These are phyloP conservation scores for Tremella fuciformis DNA, from an alignment of 768 basidiomycete species.

Conservation along the genomic window DNA sequence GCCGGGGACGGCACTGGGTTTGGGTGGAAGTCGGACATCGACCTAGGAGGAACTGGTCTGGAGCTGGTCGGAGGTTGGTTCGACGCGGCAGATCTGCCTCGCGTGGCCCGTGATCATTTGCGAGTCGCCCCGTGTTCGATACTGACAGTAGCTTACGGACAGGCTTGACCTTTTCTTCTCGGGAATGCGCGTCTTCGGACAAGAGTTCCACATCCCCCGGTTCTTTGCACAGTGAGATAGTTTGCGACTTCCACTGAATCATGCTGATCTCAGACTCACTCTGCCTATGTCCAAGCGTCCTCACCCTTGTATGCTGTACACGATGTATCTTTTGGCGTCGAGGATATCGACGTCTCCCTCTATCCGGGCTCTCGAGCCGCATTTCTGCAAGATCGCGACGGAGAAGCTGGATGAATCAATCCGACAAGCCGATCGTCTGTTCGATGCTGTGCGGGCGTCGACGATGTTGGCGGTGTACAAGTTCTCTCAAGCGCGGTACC, in stretches of 20 bases:
- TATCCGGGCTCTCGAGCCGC: conserved; percentile 34
- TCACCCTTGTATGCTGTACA: conserved; percentile 41
- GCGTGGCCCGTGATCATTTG: conserved; percentile 44
- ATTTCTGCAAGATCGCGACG: conserved; percentile 38
- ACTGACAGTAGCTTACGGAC: background rate
- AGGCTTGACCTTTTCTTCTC: conserved; percentile 46
- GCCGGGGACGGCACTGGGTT: too few relatives aligned
- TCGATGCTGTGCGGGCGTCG: conserved; percentile 39
- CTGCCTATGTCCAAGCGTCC: conserved; percentile 38
- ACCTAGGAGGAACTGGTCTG: background rate
- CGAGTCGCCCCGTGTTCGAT: conserved; percentile 13
- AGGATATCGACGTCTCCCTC: conserved; percentile 29
- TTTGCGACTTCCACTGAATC: background rate
- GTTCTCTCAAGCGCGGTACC: conserved; percentile 36
- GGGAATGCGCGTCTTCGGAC: conserved; percentile 31
- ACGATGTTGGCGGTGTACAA: conserved; percentile 41
- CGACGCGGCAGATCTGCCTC: conserved; percentile 42
- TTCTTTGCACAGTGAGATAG: conserved; percentile 39
- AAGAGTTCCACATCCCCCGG: conserved; percentile 40
- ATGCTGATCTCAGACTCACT: conserved; percentile 26
- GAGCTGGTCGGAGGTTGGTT: conserved; percentile 45
- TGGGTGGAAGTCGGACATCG: background rate
- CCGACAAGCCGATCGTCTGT: conserved; percentile 25
- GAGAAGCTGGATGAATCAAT: conserved; percentile 37
- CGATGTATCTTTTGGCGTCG: conserved; percentile 44